These are phyloP conservation scores for Telopea speciosissima DNA, from an alignment of 177 flowering plant species.

Conservation along the genomic window DNA sequence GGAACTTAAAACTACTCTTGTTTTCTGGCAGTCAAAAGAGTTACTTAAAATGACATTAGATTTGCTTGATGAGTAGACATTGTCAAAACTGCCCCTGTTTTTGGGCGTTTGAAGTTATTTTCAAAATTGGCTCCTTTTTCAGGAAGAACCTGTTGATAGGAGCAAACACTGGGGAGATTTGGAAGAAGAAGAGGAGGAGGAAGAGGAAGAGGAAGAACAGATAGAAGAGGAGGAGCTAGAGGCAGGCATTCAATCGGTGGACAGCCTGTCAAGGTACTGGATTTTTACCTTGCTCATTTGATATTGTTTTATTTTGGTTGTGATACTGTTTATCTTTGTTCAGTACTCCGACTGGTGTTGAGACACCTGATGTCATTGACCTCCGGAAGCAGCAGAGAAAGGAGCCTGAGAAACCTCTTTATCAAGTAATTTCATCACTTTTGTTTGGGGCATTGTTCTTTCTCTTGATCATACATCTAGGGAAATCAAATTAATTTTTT, in stretches of 20 bases:
- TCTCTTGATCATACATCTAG: background rate
- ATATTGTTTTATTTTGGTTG: background rate
- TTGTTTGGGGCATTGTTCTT: background rate
- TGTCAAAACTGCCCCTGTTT: too few species aligned
- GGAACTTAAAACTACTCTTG: too few species aligned
- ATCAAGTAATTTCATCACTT: slow-evolving; percentile 50
- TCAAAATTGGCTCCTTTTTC: slow-evolving; percentile 10
- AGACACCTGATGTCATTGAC: slow-evolving; percentile 98
- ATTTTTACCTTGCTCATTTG: background rate
- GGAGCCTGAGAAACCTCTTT: slow-evolving; percentile 92
- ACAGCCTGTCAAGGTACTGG: slow-evolving; percentile 85
- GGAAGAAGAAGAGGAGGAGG: slow-evolving; percentile 93
- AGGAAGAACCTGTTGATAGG: slow-evolving; percentile 99
- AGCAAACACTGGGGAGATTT: slow-evolving; percentile 98
- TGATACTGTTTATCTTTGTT: slow-evolving; percentile 6
- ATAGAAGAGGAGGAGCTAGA: slow-evolving; percentile 83
- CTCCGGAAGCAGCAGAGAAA: slow-evolving; percentile 97
- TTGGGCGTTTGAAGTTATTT: too few species aligned
- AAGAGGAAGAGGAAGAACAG: slow-evolving; percentile 72
- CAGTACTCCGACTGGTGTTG: slow-evolving; percentile 98
- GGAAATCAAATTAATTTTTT: too few species aligned
- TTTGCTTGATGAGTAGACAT: too few species aligned
- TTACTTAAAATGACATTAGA: too few species aligned
- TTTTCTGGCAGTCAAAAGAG: too few species aligned
- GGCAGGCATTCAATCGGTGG: slow-evolving; percentile 87